Conservation (phyloP, 495 filamentous ascomycete genomes). For the Parathielavia hyrcaniae region DNA sequence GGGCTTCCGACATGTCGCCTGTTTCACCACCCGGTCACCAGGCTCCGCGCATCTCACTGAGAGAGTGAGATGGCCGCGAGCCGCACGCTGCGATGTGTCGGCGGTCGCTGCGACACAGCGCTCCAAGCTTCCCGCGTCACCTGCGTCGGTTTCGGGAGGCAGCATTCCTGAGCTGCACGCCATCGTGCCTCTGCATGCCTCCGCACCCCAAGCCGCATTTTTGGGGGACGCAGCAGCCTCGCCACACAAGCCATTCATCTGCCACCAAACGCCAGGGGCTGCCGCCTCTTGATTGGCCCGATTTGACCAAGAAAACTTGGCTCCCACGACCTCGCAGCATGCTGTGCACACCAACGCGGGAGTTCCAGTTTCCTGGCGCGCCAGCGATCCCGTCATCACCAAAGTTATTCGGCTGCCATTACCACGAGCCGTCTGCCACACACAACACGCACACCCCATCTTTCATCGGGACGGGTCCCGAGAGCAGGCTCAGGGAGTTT, state of each 20-base stretch:
- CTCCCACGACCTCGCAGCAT: conserved; percentile 9
- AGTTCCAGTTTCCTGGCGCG: conserved; percentile 6
- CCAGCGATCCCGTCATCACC: conserved; percentile 8
- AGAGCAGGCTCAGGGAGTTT: conserved; percentile 27
- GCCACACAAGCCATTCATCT: conserved; percentile 17
- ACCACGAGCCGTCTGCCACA: not conserved
- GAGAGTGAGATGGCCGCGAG: conserved; percentile 18
- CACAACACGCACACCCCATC: no score
- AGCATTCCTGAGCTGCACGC: conserved; percentile 19
- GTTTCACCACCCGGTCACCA: conserved; percentile 19
- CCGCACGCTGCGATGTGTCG: conserved; percentile 14
- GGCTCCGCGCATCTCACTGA: conserved; percentile 9
- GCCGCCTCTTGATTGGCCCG: conserved; percentile 13
- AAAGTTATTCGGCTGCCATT: conserved; percentile 6
- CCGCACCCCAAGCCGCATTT: conserved; percentile 14
- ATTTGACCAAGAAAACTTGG: not conserved
- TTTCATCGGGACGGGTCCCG: conserved; percentile 20
- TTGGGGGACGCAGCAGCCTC: conserved; percentile 10
- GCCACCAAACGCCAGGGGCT: not conserved
- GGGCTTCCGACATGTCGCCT: conserved; percentile 17
- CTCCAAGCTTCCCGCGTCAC: conserved; percentile 12
- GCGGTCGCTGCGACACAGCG: conserved; percentile 14
- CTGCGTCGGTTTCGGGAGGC: conserved; percentile 18
- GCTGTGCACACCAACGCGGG: conserved; percentile 10
- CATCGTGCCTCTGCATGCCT: conserved; percentile 21